Conservation (phyloP, 2,329 filamentous ascomycete species). For the Allantophomopsis cytisporea region DNA sequence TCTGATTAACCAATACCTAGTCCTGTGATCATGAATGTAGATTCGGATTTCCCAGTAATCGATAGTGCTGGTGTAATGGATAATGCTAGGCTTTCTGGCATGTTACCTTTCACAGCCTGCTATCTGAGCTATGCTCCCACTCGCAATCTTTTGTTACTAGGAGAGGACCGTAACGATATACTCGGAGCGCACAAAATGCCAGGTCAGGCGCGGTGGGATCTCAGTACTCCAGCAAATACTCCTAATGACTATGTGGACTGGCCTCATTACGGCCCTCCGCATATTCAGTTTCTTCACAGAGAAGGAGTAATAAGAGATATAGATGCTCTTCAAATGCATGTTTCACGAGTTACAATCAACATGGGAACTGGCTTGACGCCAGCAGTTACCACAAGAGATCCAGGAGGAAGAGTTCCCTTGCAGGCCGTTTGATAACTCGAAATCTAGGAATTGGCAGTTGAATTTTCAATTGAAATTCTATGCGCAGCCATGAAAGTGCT, state of each 20-base stretch:
- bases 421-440: too few relatives aligned
- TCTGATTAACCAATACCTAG: too few relatives aligned
- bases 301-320: constrained; percentile 5
- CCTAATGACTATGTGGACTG: not conserved
- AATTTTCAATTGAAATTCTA: too few relatives aligned
- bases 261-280: constrained; percentile 5
- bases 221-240: not conserved
- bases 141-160: constrained; percentile 22
- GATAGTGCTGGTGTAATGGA: not conserved
- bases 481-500: too few relatives aligned
- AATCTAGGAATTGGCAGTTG: too few relatives aligned
- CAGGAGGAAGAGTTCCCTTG: too few relatives aligned
- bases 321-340: constrained; percentile 1
- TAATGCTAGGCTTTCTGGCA: constrained; percentile 22
- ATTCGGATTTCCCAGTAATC: too few relatives aligned
- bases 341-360: not conserved
- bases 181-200: constrained; percentile 26
- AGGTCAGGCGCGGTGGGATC: constrained; percentile 15
- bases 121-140: constrained; percentile 27
- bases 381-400: too few relatives aligned
- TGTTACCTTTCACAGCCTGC: constrained; percentile 27
- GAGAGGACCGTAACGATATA: constrained; percentile 28
- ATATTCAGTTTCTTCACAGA: constrained; percentile 6
- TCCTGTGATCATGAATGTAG: too few relatives aligned
- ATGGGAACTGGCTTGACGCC: too few relatives aligned